These are phyloP conservation scores for Yarrowia divulgata DNA, from an alignment of 805 yeast genomes.

Conservation along the genomic window DNA sequence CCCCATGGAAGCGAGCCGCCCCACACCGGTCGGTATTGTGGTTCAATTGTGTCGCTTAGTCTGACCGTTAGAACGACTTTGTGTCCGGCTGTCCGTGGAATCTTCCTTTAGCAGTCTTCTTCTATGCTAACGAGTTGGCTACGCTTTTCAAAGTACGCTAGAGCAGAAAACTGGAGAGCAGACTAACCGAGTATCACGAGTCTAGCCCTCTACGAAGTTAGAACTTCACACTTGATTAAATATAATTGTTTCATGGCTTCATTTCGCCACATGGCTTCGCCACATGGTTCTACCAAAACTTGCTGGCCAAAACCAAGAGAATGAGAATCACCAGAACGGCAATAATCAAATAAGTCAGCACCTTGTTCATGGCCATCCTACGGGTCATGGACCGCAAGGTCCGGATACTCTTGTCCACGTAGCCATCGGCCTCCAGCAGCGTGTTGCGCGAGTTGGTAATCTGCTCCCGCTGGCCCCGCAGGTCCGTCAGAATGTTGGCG, in stretches of 20 bases:
- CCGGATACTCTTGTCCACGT: conserved; percentile 86
- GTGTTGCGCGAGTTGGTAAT: conserved; percentile 85
- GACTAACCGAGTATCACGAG: too few relatives aligned
- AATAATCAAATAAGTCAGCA: conserved; percentile 89
- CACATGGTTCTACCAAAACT: conserved; percentile 63
- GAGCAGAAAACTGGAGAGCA: too few relatives aligned
- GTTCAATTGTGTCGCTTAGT: too few relatives aligned
- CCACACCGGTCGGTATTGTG: too few relatives aligned
- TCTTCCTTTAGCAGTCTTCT: too few relatives aligned
- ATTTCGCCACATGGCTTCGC: neutral
- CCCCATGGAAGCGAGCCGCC: neutral
- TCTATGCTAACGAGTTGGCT: too few relatives aligned
- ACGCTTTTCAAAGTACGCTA: too few relatives aligned
- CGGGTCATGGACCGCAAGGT: conserved; percentile 92
- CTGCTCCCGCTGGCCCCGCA: conserved; percentile 94
- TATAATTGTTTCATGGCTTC: neutral
- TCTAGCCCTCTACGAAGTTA: too few relatives aligned
- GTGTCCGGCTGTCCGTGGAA: too few relatives aligned
- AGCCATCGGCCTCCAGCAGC: conserved; percentile 85
- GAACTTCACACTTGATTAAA: neutral
- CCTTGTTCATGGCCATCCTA: conserved; percentile 87
- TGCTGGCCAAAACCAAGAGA: conserved; percentile 80
- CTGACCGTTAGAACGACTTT: too few relatives aligned
- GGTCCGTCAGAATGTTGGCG: conserved; percentile 83
- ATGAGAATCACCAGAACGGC: conserved; percentile 84